Percentiles rank a stretch among this genome's conserved stretches.
These are phyloP conservation scores for Ogataea paradorogensis DNA, from an alignment of 805 yeast species.

Conservation along the genomic window DNA sequence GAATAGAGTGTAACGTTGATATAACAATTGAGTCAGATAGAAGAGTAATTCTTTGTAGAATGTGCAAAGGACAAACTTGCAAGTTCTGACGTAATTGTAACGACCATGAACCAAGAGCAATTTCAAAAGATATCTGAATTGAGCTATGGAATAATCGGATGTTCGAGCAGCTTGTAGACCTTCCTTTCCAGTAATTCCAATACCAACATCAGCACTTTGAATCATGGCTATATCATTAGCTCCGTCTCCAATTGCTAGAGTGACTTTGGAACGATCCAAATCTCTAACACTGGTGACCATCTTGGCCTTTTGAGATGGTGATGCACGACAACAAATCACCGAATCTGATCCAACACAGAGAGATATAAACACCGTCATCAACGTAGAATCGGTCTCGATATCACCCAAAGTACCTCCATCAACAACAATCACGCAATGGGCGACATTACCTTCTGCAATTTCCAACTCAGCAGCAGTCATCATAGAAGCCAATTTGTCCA, in stretches of 20 bases:
- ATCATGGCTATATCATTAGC: slow-evolving; percentile 99
- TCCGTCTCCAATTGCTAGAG: slow-evolving; percentile 97
- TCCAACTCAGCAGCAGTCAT: slow-evolving; percentile 77
- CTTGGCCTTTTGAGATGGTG: slow-evolving; percentile 93
- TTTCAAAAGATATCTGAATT: slow-evolving; percentile 80
- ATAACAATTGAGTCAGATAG: slow-evolving; percentile 83
- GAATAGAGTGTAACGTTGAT: slow-evolving; percentile 81
- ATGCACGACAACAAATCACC: slow-evolving; percentile 92
- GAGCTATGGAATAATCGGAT: slow-evolving; percentile 93
- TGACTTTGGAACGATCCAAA: slow-evolving; percentile 66
- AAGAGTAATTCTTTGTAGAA: slow-evolving; percentile 92
- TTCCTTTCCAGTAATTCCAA: slow-evolving; percentile 96
- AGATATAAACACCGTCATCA: slow-evolving; percentile 75
- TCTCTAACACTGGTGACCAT: slow-evolving; percentile 81
- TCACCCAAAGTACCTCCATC: slow-evolving; percentile 85
- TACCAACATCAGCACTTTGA: slow-evolving; percentile 96
- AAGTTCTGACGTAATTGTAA: slow-evolving; percentile 88
- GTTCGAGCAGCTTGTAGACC: slow-evolving; percentile 96
- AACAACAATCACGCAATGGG: slow-evolving; percentile 91
- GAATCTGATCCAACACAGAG: slow-evolving; percentile 86
- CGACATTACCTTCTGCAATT: slow-evolving; percentile 68
- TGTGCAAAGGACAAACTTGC: slow-evolving; percentile 88
- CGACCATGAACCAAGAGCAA: slow-evolving; percentile 91
- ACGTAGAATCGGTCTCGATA: slow-evolving; percentile 69
- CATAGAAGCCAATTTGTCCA: slow-evolving; percentile 58